Base-by-base conservation (phyloP, 805 yeast species). In the Nakazawaea wickerhamii region DNA sequence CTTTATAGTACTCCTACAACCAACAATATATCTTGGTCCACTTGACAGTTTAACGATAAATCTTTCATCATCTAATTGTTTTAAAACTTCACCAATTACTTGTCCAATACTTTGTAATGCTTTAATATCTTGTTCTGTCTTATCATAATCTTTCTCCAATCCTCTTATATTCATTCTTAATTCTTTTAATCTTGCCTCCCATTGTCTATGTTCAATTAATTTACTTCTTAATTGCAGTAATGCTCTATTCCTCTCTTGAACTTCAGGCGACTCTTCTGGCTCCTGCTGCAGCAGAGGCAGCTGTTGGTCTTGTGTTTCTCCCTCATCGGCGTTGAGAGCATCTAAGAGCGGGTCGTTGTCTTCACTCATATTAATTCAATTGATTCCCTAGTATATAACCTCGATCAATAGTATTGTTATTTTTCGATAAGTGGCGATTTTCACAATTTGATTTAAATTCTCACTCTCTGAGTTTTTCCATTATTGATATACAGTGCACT, bases 101-200 rank as follows among this genome's bases (percentile, higher is more conserved):
- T 93, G 99, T 3, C 99, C 99, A 48, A 93, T 95, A 50, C 95
- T 83, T 65, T 93, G 99, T 51, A 93, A 72, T 14, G 98, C 98
- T 66, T 89, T 91, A 62, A 93, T 93, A 56, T 93, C 99, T 53
- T 89, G 87, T 61, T 93, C 99, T 2, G 99, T 91, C 70, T 88
- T 89, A 46, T 84, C 91, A 63, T 79, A 93, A 48, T 81, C 81
- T 54, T 78, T 80, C 50, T 89, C 96, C 51, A 89, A 65, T 52
- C 77, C 95, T 61, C 89, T 81, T 68, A 93, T 85, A 50, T 82
- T 77, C 56, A 85, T 66, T 51, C 99, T 77, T 48, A 90, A 71
- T 33, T 81, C 88, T 61, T 88, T 91, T 55, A 93, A 72, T 55
- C 88, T 79, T 34, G 95, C 86, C 59, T 91, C 97, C 86, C 95